Percentiles rank a stretch among this genome's conserved stretches.
These are phyloP conservation scores for Claviceps humidiphila DNA, from an alignment of 2,329 filamentous ascomycete species.

Conservation along the genomic window DNA sequence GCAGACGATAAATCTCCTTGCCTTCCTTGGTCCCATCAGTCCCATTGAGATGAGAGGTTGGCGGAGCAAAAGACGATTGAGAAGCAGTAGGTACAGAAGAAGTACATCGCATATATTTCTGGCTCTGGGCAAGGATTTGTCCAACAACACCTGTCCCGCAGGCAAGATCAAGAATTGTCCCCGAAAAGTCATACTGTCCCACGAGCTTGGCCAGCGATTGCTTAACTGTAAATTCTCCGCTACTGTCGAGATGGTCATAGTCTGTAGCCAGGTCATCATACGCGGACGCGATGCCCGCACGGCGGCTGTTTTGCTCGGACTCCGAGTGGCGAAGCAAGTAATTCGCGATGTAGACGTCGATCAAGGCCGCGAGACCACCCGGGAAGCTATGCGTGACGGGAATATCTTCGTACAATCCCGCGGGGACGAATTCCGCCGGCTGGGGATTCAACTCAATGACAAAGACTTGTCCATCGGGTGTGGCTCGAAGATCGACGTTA, in stretches of 20 bases:
- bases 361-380: neutral
- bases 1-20: neutral
- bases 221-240: neutral
- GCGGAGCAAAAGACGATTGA: too few relatives aligned
- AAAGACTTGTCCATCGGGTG: neutral
- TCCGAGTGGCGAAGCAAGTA: neutral
- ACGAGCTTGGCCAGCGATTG: neutral
- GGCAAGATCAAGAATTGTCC: neutral
- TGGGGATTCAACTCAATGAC: slow-evolving; percentile 1
- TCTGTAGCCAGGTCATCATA: neutral
- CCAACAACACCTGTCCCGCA: neutral
- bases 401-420: neutral
- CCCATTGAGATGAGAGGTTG: too few relatives aligned
- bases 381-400: neutral
- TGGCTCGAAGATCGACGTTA: neutral
- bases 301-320: neutral
- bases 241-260: neutral
- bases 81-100: neutral
- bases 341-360: slow-evolving; percentile 1
- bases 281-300: neutral
- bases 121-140: neutral
- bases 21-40: too few relatives aligned
- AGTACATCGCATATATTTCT: neutral
- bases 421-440: neutral
- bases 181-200: neutral